These are phyloP conservation scores for Solanum ahanhuiri DNA, from an alignment of 257 asterid species.

Conservation along the genomic window DNA sequence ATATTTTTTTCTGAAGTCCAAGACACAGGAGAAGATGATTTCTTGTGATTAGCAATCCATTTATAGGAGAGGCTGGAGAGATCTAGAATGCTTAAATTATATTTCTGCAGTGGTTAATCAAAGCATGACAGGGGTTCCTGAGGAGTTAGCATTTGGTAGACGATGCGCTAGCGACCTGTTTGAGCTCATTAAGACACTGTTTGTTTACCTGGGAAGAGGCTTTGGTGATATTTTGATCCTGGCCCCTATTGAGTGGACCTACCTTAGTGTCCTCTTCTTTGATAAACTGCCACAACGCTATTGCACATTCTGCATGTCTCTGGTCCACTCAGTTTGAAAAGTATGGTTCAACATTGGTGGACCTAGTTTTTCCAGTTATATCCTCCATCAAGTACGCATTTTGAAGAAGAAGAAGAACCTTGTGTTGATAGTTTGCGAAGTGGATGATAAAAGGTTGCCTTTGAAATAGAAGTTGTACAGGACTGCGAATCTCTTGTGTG, in stretches of 20 bases:
- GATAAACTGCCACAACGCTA: background rate
- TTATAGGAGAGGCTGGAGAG: background rate
- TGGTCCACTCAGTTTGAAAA: background rate
- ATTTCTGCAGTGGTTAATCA: background rate
- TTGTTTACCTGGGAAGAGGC: background rate
- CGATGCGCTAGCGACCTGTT: background rate
- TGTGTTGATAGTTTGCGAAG: background rate
- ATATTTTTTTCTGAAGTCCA: background rate
- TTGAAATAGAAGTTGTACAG: background rate
- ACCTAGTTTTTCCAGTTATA: background rate
- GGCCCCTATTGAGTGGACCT: background rate
- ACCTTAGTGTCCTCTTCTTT: background rate
- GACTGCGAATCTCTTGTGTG: background rate
- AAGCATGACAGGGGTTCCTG: background rate
- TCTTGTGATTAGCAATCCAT: background rate
- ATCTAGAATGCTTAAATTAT: background rate
- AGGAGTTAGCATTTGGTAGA: background rate
- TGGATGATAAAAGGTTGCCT: background rate
- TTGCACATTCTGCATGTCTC: background rate
- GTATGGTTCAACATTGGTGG: background rate
- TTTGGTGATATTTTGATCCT: background rate
- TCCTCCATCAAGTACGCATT: background rate
- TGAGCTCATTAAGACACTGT: background rate
- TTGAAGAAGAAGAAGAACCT: background rate
- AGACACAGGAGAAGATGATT: background rate